Percentiles rank a stretch among this genome's conserved stretches.
Evolutionary conservation across 345 rosid genomes (phyloP).

Genomic region (Cardamine occulta): DNA sequence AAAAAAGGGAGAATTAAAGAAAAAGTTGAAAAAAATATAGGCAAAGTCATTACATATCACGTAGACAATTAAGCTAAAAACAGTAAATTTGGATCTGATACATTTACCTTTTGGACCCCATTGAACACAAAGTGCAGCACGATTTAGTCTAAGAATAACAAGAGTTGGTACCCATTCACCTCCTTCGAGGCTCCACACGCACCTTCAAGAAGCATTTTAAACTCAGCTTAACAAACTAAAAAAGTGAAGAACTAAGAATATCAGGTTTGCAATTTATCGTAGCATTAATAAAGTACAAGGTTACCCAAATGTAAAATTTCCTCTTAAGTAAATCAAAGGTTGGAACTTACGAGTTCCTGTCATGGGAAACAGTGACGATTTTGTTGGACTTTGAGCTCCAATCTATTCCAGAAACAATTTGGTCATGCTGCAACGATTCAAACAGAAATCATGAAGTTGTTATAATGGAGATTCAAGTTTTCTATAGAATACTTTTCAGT

Average conservation of each 20-base stretch:
- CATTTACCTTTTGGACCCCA: conserved; percentile 93
- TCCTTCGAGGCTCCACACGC: conserved; percentile 93
- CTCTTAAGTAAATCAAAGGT: conserved; percentile 15
- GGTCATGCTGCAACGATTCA: conserved; percentile 79
- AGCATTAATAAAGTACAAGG: neutral
- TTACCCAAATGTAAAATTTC: neutral
- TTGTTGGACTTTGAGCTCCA: conserved; percentile 87
- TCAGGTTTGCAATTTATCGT: neutral
- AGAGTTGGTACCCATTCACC: conserved; percentile 92
- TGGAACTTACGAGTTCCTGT: conserved; percentile 88
- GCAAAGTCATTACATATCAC: neutral
- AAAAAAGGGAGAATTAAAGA: conserved; percentile 28
- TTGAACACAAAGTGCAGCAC: conserved; percentile 93
- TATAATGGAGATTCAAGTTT: conserved; percentile 5
- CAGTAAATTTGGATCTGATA: neutral
- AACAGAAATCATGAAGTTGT: conserved; percentile 3
- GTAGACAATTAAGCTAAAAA: conserved; percentile 18
- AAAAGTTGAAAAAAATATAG: neutral
- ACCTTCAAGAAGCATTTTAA: conserved; percentile 49
- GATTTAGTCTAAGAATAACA: conserved; percentile 96
- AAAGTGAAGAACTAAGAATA: conserved; percentile 28
- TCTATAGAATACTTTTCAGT: neutral
- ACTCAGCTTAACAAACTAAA: conserved; percentile 23
- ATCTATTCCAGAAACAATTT: conserved; percentile 94
- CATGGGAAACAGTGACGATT: conserved; percentile 92